Evolutionary conservation across 306 rosid species (phyloP).

Genomic region (Argentina anserina): DNA sequence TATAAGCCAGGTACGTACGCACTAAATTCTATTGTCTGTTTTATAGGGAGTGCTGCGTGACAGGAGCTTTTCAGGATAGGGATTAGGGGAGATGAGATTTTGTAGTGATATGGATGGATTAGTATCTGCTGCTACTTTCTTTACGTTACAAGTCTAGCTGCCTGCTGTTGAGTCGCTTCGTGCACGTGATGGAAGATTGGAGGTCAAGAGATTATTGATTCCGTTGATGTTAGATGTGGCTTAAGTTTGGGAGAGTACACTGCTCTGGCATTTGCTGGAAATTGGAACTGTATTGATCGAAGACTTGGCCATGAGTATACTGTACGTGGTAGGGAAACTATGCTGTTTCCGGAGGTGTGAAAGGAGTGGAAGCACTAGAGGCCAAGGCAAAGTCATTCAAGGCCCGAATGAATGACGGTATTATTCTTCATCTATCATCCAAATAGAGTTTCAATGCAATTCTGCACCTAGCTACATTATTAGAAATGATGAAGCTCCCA

Average conservation of each 20-base stretch:
- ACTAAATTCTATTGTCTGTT: neutral
- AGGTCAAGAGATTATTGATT: conserved; percentile 86
- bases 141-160: conserved; percentile 95
- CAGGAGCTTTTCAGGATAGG: no score
- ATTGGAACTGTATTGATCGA: neutral
- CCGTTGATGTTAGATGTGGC: conserved; percentile 94
- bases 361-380: conserved; percentile 85
- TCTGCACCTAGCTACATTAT: neutral
- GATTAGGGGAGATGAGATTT: no score
- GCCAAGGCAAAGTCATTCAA: conserved; percentile 97
- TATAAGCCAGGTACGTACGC: conserved; percentile 79
- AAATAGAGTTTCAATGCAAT: neutral
- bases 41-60: neutral
- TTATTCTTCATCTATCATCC: conserved; percentile 1
- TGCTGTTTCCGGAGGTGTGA: conserved; percentile 96
- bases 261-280: conserved; percentile 93
- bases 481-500: neutral
- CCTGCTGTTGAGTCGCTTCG: conserved; percentile 92
- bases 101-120: conserved; percentile 5
- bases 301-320: neutral
- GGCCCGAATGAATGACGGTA: conserved; percentile 99
- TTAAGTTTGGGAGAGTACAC: conserved; percentile 96
- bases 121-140: conserved; percentile 41
- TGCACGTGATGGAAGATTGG: conserved; percentile 74
- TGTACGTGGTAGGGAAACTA: conserved; percentile 72